Conservation (phyloP, 2,329 filamentous ascomycete species). For the Trichoderma polysporum region DNA sequence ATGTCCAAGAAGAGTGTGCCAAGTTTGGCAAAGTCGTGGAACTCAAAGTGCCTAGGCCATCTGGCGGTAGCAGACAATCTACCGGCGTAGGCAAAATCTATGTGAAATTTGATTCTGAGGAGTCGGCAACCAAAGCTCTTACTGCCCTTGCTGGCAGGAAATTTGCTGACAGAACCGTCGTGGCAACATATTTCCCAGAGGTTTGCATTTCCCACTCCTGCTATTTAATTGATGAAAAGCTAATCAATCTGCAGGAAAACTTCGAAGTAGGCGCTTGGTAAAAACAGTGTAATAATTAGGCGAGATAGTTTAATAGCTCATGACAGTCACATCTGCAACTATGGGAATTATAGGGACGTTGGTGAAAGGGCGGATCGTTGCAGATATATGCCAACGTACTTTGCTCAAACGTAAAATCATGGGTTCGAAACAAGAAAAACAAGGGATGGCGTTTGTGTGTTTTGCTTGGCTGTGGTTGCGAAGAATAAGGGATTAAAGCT, state of each 20-base stretch:
- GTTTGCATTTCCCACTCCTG: conserved; percentile 44
- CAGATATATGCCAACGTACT: conserved; percentile 14
- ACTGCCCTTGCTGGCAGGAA: conserved; percentile 90
- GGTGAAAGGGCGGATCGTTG: conserved; percentile 15
- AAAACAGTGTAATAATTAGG: conserved; percentile 23
- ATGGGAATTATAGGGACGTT: conserved; percentile 9
- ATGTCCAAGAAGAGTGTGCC: conserved; percentile 86
- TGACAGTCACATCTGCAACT: conserved; percentile 11
- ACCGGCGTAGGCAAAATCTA: conserved; percentile 96
- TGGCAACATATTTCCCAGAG: conserved; percentile 95
- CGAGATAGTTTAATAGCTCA: conserved; percentile 18
- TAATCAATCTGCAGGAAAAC: conserved; percentile 67
- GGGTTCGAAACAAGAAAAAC: conserved; percentile 9
- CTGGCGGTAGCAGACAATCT: conserved; percentile 76
- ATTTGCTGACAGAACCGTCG: conserved; percentile 93
- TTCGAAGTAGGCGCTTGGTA: conserved; percentile 92
- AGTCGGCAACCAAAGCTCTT: conserved; percentile 79
- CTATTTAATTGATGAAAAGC: conserved; percentile 15
- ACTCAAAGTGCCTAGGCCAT: conserved; percentile 90
- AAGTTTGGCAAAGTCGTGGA: conserved; percentile 85
- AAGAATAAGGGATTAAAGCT: conserved; percentile 8
- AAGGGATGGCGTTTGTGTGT: conserved; percentile 3
- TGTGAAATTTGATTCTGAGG: conserved; percentile 82
- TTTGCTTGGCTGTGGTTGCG: conserved; percentile 5
- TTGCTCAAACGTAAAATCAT: conserved; percentile 24